Evolutionary conservation across 2,329 filamentous ascomycete species (phyloP), one percentile per base, ranked within the genome.

Genomic region (Pseudogymnoascus sp.): DNA sequence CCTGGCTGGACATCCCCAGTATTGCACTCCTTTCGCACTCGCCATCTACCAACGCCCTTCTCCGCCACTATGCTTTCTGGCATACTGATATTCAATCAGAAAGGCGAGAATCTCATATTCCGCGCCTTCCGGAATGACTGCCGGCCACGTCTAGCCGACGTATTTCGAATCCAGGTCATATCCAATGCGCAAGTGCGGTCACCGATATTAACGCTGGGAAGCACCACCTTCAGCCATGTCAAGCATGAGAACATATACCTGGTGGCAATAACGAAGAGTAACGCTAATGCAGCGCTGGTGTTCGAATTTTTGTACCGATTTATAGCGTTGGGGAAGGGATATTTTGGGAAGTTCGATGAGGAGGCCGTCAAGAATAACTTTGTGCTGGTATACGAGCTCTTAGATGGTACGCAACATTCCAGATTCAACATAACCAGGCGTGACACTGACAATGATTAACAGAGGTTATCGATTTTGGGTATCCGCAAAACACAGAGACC

Each of bases 301-400:
- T 99, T 99, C 72, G 94, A 99, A 78, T 99, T 99, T 73, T 80
- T 99, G 64, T 97, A 97, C 79, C 86, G 92, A 69, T 79, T 99
- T 71, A 90, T 97, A 67, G 84, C 88, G 72, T 80, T 99, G 66
- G 94, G 94, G 41, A 92, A 90, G 77, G 90, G 92, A 62, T 99
- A 99, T 77, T 99, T 99, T 81, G 93, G 90, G 73, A 97, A 97
- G 77, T 96, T 99, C 72, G 94, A 99, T 72, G 94, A 99, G 81
- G 94, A 99, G 78, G 92, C 94, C 62, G 93, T 99, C 69, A 99
- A 99, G 87, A 97, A 97, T 78, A 99, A 99, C 79, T 99, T 99
- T 78, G 94, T 99, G 66, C 81, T 99, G 67, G 92, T 99, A 39
- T 99, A 99, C 76, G 94, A 99, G 81, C 83, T 99, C 62, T 79